Conservation (phyloP, 208 protist species). For the Leishmania guyanensis region DNA sequence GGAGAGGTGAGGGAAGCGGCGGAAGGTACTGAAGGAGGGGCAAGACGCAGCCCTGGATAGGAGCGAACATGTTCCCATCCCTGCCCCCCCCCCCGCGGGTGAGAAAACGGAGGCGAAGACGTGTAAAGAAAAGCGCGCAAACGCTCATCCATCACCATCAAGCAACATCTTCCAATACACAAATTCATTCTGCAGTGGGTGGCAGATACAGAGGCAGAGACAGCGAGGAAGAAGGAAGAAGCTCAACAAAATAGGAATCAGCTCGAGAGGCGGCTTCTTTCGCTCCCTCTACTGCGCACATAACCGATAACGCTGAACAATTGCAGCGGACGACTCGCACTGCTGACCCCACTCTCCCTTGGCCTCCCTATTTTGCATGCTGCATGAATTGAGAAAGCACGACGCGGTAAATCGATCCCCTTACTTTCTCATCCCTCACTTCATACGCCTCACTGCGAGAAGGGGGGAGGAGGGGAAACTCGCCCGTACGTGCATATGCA, state of each 20-base stretch:
- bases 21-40: neutral
- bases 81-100: neutral
- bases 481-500: neutral
- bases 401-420: neutral
- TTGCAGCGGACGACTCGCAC: neutral
- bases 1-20: neutral
- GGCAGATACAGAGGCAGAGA: neutral
- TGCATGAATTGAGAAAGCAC: neutral
- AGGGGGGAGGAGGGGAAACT: neutral
- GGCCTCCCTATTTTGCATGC: neutral
- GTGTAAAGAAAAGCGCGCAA: neutral
- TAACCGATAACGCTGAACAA: neutral
- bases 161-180: neutral
- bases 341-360: neutral
- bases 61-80: neutral
- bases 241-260: neutral
- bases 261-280: neutral
- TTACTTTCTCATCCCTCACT: neutral
- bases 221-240: neutral
- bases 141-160: neutral
- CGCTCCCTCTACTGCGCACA: neutral
- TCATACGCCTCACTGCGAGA: neutral
- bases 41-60: neutral
- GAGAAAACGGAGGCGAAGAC: neutral
- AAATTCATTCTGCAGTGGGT: neutral